A percentile compares a stretch with the other conserved stretches of the same genome.
These are phyloP conservation scores for Phytophthora vignae DNA, from an alignment of 352 stramenopile species.

Conservation along the genomic window DNA sequence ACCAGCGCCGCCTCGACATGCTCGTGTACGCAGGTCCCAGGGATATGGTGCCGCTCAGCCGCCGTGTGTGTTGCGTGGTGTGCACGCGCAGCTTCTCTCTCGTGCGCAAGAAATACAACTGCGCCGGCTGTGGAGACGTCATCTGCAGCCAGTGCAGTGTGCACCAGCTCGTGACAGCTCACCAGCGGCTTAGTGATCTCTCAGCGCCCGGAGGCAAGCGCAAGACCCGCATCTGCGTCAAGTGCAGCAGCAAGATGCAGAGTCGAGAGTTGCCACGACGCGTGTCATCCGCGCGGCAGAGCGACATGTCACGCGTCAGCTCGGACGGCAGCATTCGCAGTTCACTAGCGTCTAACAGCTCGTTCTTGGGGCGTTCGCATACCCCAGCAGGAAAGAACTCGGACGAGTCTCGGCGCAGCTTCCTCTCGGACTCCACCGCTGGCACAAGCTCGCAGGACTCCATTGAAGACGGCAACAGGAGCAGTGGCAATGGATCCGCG, in stretches of 20 bases:
- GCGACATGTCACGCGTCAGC: slow-evolving; percentile 40
- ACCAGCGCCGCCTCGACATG: slow-evolving; percentile 77
- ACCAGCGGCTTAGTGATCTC: slow-evolving; percentile 43
- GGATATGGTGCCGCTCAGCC: slow-evolving; percentile 75
- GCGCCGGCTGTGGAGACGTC: slow-evolving; percentile 79
- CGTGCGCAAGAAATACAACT: slow-evolving; percentile 89
- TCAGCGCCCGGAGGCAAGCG: slow-evolving; percentile 59
- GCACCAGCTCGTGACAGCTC: slow-evolving; percentile 72
- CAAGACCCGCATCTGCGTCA: slow-evolving; percentile 81
- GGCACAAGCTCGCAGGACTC: slow-evolving; percentile 44
- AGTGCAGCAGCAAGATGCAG: slow-evolving; percentile 75
- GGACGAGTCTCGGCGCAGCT: slow-evolving; percentile 44
- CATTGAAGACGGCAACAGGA: slow-evolving; percentile 36
- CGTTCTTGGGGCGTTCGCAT: slow-evolving; percentile 36
- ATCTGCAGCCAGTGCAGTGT: slow-evolving; percentile 86
- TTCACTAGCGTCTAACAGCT: slow-evolving; percentile 37
- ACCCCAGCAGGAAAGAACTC: slow-evolving; percentile 33
- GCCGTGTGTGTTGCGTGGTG: slow-evolving; percentile 79
- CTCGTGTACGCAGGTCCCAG: slow-evolving; percentile 71
- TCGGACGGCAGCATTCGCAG: slow-evolving; percentile 41
- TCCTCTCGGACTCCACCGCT: slow-evolving; percentile 44
- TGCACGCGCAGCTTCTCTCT: slow-evolving; percentile 88
- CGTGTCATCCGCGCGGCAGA: slow-evolving; percentile 41
- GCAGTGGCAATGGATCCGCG: slow-evolving; percentile 42
- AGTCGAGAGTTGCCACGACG: slow-evolving; percentile 62